These are phyloP conservation scores for Xylaria telfairii DNA, from an alignment of 495 filamentous ascomycete genomes.

Conservation along the genomic window DNA sequence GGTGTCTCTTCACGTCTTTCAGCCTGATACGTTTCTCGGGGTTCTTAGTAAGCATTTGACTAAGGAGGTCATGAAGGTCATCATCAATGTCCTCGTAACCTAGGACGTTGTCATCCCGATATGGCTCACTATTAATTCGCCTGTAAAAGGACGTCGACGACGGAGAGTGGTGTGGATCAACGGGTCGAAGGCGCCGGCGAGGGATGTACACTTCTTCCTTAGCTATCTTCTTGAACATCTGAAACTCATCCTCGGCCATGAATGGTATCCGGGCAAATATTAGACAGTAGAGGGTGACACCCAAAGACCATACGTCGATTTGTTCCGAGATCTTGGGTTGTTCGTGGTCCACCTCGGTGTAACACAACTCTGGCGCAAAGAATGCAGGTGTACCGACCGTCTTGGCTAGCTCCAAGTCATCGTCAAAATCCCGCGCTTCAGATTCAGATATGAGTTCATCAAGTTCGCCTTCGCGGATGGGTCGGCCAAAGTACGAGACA, in stretches of 20 bases:
- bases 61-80: conserved; percentile 79
- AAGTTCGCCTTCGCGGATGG: conserved; percentile 75
- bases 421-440: conserved; percentile 82
- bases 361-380: conserved; percentile 97
- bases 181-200: conserved; percentile 75
- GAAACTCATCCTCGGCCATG: conserved; percentile 86
- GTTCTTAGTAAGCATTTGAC: conserved; percentile 84
- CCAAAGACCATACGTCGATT: conserved; percentile 97
- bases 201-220: conserved; percentile 91
- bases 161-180: conserved; percentile 64
- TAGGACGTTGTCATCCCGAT: conserved; percentile 69
- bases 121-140: conserved; percentile 54
- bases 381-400: conserved; percentile 98
- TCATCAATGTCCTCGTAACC: conserved; percentile 86
- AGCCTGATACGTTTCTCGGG: conserved; percentile 85
- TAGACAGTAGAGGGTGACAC: conserved; percentile 94
- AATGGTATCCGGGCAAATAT: conserved; percentile 94
- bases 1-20: conserved; percentile 92
- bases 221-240: conserved; percentile 87
- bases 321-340: conserved; percentile 63
- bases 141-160: conserved; percentile 59
- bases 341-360: conserved; percentile 64
- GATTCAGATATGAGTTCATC: conserved; percentile 82
- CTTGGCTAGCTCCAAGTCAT: conserved; percentile 93
- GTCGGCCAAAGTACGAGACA: conserved; percentile 92